phyloP scores from a whole-genome alignment of 306 rosid genomes.

The Rosa multiflora region DNA sequence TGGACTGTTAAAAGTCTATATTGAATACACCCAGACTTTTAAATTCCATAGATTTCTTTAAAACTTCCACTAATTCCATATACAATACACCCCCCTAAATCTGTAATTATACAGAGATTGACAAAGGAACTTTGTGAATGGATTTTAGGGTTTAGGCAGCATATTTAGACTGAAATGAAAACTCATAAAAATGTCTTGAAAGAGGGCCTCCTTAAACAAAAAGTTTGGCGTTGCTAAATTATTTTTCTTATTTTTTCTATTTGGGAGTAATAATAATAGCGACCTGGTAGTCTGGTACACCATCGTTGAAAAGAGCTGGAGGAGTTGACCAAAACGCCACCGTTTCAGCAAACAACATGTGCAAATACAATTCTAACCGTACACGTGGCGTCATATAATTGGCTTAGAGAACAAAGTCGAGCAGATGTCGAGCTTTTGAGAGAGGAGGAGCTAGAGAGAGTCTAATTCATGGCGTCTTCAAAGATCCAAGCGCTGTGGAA shows the following conservation, averaged over 20 bases:
- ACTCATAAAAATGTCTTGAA: too few relatives aligned
- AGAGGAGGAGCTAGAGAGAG: background rate
- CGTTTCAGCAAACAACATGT: background rate
- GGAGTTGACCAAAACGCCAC: background rate
- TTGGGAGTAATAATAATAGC: background rate
- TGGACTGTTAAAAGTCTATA: too few relatives aligned
- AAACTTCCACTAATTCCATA: too few relatives aligned
- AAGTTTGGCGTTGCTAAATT: too few relatives aligned
- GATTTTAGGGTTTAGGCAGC: background rate
- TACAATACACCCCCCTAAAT: too few relatives aligned
- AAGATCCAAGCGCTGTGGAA: conserved; percentile 93
- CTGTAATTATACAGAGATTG: background rate
- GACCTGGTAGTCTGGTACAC: background rate
- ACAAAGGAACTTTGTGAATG: background rate
- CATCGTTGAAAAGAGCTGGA: background rate
- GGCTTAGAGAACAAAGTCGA: background rate
- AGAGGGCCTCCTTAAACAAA: too few relatives aligned
- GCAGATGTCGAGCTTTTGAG: background rate
- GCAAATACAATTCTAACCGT: background rate
- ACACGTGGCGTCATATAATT: background rate
- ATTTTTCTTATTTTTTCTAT: background rate
- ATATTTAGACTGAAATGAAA: too few relatives aligned
- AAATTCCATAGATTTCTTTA: too few relatives aligned
- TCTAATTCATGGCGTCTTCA: conserved; percentile 66
- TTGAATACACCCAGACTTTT: too few relatives aligned